These are phyloP conservation scores for Colletotrichum karsti DNA, from an alignment of 2,329 filamentous ascomycete species.

Conservation along the genomic window DNA sequence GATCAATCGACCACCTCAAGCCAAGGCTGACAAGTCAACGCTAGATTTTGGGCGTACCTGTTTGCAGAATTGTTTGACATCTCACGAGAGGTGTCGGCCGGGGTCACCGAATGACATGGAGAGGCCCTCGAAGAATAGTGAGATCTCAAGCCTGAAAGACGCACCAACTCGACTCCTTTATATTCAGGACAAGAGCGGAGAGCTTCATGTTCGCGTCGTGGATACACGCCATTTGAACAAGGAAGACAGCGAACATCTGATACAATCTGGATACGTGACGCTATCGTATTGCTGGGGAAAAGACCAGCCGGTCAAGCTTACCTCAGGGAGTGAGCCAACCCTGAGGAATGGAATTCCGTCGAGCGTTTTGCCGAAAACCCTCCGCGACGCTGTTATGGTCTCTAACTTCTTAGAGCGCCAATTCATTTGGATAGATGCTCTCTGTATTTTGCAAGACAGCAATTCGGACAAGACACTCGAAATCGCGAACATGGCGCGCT, in stretches of 20 bases:
- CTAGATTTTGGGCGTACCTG: not conserved
- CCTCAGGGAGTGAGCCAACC: not conserved
- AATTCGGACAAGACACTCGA: slow-evolving; percentile 12
- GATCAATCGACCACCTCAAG: not conserved
- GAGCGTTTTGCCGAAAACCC: not conserved
- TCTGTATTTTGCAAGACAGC: slow-evolving; percentile 23
- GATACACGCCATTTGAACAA: not conserved
- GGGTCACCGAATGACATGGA: accelerated
- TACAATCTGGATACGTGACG: not conserved
- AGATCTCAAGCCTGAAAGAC: too few relatives aligned
- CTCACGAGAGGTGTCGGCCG: not conserved
- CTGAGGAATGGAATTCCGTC: not conserved
- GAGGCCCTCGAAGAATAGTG: too few relatives aligned
- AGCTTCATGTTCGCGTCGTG: not conserved
- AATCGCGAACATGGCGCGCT: slow-evolving; percentile 3
- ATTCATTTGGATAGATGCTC: slow-evolving; percentile 12
- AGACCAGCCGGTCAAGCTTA: not conserved
- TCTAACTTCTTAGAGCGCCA: accelerated
- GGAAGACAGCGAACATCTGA: not conserved
- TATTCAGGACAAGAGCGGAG: not conserved
- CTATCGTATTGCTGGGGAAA: not conserved
- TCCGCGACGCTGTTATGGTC: not conserved
- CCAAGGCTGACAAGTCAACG: not conserved
- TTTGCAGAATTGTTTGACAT: not conserved
- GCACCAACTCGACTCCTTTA: not conserved